Conservation (phyloP, 345 rosid species). For the Hibiscus syriacus region DNA sequence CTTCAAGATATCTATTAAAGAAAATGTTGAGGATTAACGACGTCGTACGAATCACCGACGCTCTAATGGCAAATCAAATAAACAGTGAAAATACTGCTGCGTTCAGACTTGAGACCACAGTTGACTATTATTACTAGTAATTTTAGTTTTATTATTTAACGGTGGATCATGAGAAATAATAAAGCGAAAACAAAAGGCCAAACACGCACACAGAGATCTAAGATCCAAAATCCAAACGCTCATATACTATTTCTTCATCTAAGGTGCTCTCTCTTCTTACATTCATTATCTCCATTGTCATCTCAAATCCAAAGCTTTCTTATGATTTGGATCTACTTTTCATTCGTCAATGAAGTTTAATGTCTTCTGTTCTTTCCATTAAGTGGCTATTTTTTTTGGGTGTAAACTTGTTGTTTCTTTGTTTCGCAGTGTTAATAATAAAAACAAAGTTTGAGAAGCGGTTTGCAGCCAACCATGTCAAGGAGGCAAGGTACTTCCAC, state of each 20-base stretch:
- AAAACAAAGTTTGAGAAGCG: background rate
- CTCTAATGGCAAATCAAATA: background rate
- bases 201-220: background rate
- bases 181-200: background rate
- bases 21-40: too few species aligned
- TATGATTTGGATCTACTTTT: background rate
- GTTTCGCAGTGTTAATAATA: background rate
- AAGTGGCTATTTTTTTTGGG: background rate
- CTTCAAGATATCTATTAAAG: too few species aligned
- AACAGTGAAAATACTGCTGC: background rate
- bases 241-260: background rate
- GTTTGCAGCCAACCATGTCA: slow-evolving; percentile 40
- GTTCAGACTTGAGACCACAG: too few species aligned
- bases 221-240: background rate
- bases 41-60: background rate
- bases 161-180: background rate
- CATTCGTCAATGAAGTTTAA: background rate
- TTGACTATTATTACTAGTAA: too few species aligned
- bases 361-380: background rate
- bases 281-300: background rate
- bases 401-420: background rate
- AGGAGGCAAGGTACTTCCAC: slow-evolving; percentile 77
- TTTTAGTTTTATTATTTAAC: too few species aligned
- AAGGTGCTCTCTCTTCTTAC: background rate
- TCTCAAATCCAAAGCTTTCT: background rate